Evolutionary conservation across 345 rosid genomes (phyloP).

Genomic region (Acer saccharum): DNA sequence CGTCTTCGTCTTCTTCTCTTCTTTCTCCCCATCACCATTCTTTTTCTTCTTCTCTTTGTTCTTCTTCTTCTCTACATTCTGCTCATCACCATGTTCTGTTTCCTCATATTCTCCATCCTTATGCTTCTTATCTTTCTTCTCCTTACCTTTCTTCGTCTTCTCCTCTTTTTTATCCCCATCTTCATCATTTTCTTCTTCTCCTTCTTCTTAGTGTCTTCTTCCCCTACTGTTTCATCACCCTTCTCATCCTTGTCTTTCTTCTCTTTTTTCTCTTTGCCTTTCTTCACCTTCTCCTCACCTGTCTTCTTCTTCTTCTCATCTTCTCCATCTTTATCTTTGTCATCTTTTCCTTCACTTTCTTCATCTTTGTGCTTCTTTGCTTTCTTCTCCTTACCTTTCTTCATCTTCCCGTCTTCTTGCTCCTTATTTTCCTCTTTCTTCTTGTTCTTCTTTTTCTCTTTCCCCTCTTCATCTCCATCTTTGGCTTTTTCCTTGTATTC

Average conservation of each 20-base stretch:
- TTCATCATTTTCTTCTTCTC: conserved; percentile 2
- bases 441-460: not conserved
- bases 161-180: not conserved
- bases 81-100: not conserved
- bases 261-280: not conserved
- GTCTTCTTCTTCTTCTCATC: conserved; percentile 10
- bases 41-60: conserved; percentile 8
- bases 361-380: not conserved
- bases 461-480: not conserved
- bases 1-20: conserved; percentile 16
- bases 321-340: conserved; percentile 11
- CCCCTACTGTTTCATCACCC: not conserved
- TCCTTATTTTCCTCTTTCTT: conserved; percentile 1
- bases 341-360: conserved; percentile 9
- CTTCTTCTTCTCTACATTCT: not conserved
- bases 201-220: conserved; percentile 8
- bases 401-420: conserved; percentile 9
- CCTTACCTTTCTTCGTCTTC: not conserved
- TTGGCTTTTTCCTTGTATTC: conserved; percentile 9
- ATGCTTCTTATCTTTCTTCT: conserved; percentile 9
- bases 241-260: not conserved
- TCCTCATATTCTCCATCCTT: conserved; percentile 12
- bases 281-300: not conserved
- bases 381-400: conserved; percentile 1
- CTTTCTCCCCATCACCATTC: conserved; percentile 8